Conservation (phyloP, 768 basidiomycete species). For the Mycena rosella region DNA sequence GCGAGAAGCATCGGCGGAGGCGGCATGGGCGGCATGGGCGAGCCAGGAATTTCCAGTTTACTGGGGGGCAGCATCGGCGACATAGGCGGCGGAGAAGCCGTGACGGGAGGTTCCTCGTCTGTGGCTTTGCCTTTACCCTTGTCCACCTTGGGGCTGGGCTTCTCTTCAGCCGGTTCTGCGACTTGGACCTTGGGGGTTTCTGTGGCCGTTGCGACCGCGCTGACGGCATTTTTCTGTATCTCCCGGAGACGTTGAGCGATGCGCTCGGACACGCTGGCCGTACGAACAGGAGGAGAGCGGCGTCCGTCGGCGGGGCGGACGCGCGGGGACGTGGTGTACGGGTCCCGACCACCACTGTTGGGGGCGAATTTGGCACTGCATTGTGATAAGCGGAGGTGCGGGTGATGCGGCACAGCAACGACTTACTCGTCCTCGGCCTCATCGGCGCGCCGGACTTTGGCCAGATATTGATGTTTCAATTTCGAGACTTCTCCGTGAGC, state of each 20-base stretch:
- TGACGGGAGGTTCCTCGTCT: slow-evolving; percentile 53
- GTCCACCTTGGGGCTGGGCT: slow-evolving; percentile 71
- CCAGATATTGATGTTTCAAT: slow-evolving; percentile 81
- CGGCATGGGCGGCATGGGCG: slow-evolving; percentile 54
- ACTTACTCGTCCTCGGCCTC: slow-evolving; percentile 95
- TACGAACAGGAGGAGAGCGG: slow-evolving; percentile 69
- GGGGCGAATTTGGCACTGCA: slow-evolving; percentile 90
- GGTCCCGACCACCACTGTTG: slow-evolving; percentile 69
- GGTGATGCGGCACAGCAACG: slow-evolving; percentile 25
- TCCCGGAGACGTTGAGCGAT: slow-evolving; percentile 87
- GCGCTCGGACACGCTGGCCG: slow-evolving; percentile 88
- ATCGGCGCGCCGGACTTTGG: slow-evolving; percentile 86
- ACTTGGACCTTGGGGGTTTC: slow-evolving; percentile 48
- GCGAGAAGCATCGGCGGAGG: slow-evolving; percentile 77
- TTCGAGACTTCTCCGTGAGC: slow-evolving; percentile 75
- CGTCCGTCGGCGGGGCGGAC: slow-evolving; percentile 67
- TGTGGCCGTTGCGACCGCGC: slow-evolving; percentile 47
- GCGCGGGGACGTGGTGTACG: slow-evolving; percentile 86
- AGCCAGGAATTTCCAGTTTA: slow-evolving; percentile 49
- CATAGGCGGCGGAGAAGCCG: slow-evolving; percentile 71
- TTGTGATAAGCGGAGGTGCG: slow-evolving; percentile 32
- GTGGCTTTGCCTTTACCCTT: slow-evolving; percentile 85
- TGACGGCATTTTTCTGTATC: slow-evolving; percentile 70
- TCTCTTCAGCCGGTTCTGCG: slow-evolving; percentile 47
- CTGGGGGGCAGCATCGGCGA: slow-evolving; percentile 71